phyloP scores from a whole-genome alignment of 345 rosid species.

The Brassica nigra region DNA sequence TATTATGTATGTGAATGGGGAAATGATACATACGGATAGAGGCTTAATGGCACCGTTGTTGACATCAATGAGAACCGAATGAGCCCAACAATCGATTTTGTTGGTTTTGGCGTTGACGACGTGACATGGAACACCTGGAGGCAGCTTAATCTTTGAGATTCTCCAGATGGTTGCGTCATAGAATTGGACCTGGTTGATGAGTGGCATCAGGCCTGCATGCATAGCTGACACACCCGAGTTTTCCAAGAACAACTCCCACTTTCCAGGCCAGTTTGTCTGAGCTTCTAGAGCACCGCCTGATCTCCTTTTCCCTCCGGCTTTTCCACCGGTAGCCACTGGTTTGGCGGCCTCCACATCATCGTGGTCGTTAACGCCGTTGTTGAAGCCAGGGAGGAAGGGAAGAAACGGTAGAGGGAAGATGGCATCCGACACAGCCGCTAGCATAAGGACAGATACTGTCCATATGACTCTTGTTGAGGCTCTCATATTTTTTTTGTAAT shows the following conservation, averaged over 20 bases:
- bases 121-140: constrained; percentile 42
- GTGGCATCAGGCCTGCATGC: constrained; percentile 74
- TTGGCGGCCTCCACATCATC: neutral
- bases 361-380: neutral
- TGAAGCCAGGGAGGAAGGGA: constrained; percentile 38
- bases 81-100: constrained; percentile 63
- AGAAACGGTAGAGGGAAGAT: constrained; percentile 36
- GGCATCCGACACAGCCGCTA: constrained; percentile 39
- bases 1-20: neutral
- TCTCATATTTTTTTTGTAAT: constrained; percentile 10
- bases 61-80: constrained; percentile 59
- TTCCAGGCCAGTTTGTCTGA: constrained; percentile 47
- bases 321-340: constrained; percentile 4
- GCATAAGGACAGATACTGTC: constrained; percentile 40
- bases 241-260: constrained; percentile 55
- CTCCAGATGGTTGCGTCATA: constrained; percentile 77
- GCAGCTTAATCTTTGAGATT: constrained; percentile 42
- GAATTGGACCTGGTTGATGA: constrained; percentile 57
- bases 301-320: constrained; percentile 26
- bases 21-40: constrained; percentile 47
- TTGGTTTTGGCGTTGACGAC: constrained; percentile 36
- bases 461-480: constrained; percentile 43
- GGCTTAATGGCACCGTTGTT: constrained; percentile 49
- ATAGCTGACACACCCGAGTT: constrained; percentile 85
- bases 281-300: neutral